Evolutionary conservation across 257 asterid genomes (phyloP).

Genomic region (Solanum stenotomum): DNA sequence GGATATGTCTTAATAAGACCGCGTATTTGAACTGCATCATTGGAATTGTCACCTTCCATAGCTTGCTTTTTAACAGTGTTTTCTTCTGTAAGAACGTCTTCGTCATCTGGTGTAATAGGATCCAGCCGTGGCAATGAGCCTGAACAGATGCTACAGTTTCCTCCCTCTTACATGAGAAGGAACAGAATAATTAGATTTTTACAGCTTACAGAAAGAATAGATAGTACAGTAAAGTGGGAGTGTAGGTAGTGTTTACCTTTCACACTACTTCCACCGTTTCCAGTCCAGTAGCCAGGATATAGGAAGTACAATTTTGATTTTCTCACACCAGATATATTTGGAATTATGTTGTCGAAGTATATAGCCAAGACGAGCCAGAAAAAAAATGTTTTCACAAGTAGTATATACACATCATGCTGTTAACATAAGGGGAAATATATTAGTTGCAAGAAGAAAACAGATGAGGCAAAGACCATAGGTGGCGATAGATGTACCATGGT

Average conservation of each 20-base stretch:
- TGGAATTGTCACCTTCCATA: conserved; percentile 32
- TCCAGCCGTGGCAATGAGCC: conserved; percentile 40
- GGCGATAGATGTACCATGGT: conserved; percentile 38
- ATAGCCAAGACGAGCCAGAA: conserved; percentile 68
- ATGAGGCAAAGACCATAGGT: not conserved
- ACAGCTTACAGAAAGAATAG: not conserved
- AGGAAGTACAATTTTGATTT: conserved; percentile 62
- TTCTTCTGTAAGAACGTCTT: conserved; percentile 85
- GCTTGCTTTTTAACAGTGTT: conserved; percentile 67
- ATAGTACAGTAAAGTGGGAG: not conserved
- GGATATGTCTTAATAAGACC: conserved; percentile 77
- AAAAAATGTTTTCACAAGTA: conserved; percentile 51
- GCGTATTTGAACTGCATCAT: conserved; percentile 68
- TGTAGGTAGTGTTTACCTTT: conserved; percentile 34
- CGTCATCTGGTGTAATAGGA: conserved; percentile 60
- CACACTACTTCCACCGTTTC: conserved; percentile 71
- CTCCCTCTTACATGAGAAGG: conserved; percentile 50
- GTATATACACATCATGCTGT: conserved; percentile 63
- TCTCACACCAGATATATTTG: conserved; percentile 82
- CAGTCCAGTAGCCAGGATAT: conserved; percentile 83
- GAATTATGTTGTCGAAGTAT: conserved; percentile 82
- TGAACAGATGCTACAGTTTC: conserved; percentile 51
- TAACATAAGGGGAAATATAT: conserved; percentile 2
- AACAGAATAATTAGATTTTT: not conserved
- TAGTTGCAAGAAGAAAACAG: not conserved